These are phyloP conservation scores for Mortierella sp. DNA, from an alignment of 371 early-diverging fungal species.

Conservation along the genomic window DNA sequence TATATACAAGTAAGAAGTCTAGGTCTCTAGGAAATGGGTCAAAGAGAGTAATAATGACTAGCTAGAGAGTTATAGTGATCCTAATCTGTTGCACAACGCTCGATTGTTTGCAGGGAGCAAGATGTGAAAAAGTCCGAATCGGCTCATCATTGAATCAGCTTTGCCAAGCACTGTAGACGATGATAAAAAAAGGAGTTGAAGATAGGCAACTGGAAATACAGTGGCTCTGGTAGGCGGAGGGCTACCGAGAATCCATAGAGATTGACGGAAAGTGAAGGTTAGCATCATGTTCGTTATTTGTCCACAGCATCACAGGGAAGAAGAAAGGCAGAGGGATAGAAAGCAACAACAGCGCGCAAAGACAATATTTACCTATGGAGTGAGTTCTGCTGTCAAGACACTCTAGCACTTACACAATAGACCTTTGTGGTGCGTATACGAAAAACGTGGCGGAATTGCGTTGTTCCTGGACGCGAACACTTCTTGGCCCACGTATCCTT, in stretches of 20 bases:
- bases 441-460: conserved; percentile 6
- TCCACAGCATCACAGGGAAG: background rate
- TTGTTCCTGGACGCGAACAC: background rate
- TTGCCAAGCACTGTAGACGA: background rate
- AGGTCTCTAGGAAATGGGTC: no score
- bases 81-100: no score
- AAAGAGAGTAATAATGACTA: no score
- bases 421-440: conserved; percentile 13
- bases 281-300: background rate
- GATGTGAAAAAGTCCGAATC: no score
- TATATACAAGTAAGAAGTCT: no score
- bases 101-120: no score
- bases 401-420: conserved; percentile 6
- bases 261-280: background rate
- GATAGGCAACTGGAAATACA: background rate
- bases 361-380: conserved; percentile 1
- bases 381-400: conserved; percentile 6
- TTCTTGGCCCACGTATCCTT: conserved; percentile 1
- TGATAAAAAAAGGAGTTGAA: background rate
- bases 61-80: no score
- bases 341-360: background rate
- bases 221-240: background rate
- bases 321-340: background rate
- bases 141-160: no score
- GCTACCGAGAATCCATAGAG: background rate